phyloP scores from a whole-genome alignment of 1,284 basidiomycete species.

The Ceraceosorus guamensis region DNA sequence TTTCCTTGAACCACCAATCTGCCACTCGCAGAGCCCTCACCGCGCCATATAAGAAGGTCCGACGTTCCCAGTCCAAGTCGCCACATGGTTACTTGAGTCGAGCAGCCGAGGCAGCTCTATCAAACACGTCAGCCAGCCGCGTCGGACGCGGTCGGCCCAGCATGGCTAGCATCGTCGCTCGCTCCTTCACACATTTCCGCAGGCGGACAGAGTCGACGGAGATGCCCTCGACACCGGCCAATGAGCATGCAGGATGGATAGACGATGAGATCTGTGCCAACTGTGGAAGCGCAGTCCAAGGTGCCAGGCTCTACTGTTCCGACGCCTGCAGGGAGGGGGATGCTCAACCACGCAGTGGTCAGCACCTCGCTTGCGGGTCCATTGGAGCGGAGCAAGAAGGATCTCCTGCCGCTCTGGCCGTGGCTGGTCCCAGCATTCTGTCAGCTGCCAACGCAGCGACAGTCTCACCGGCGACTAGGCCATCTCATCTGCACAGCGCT shows the following conservation, averaged over 20 bases:
- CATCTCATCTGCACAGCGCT: neutral
- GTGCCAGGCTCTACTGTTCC: slow-evolving; percentile 35
- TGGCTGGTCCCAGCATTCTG: too few relatives aligned
- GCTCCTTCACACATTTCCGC: neutral
- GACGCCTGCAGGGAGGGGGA: slow-evolving; percentile 30
- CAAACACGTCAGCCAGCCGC: too few relatives aligned
- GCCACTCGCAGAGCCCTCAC: too few relatives aligned
- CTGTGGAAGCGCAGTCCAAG: slow-evolving; percentile 21
- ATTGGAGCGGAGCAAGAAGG: too few relatives aligned
- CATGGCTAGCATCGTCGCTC: neutral
- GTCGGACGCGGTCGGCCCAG: neutral
- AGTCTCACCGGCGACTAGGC: neutral
- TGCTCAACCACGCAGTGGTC: slow-evolving; percentile 6
- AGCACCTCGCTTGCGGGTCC: neutral
- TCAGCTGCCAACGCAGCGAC: too few relatives aligned
- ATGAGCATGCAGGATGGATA: slow-evolving; percentile 36
- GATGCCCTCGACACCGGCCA: slow-evolving; percentile 23
- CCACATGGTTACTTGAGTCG: too few relatives aligned
- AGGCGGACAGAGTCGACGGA: slow-evolving; percentile 6
- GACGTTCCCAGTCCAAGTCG: too few relatives aligned
- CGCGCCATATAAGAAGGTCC: too few relatives aligned
- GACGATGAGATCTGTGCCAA: slow-evolving; percentile 35
- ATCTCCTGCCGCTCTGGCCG: too few relatives aligned
- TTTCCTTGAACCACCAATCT: too few relatives aligned
- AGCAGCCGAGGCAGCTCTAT: too few relatives aligned